Evolutionary conservation across 2,329 filamentous ascomycete genomes (phyloP).

Genomic region (Dactylellina sp.): DNA sequence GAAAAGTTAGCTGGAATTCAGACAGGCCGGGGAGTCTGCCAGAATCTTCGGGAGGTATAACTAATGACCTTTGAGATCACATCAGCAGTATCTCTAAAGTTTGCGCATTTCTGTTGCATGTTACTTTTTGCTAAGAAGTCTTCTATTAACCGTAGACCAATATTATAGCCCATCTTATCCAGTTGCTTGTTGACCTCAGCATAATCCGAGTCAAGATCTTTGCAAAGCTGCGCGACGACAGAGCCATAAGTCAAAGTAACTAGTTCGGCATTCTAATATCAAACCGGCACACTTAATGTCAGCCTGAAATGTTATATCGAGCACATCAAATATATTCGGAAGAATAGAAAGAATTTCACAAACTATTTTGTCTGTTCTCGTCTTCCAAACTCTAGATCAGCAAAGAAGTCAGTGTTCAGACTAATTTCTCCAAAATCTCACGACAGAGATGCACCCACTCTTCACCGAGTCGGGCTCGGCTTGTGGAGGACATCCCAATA

Average conservation of each 20-base stretch:
- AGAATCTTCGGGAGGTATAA: not conserved
- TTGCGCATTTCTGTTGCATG: slow-evolving; percentile 85
- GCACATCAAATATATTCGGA: not conserved
- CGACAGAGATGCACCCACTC: slow-evolving; percentile 70
- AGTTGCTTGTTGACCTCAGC: slow-evolving; percentile 96
- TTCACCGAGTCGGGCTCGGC: slow-evolving; percentile 78
- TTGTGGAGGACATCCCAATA: slow-evolving; percentile 71
- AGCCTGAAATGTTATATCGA: not conserved
- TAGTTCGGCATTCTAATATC: slow-evolving; percentile 77
- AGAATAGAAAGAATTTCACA: slow-evolving; percentile 31
- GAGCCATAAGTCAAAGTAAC: slow-evolving; percentile 98
- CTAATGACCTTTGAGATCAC: slow-evolving; percentile 85
- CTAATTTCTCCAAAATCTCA: not conserved
- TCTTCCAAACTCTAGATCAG: slow-evolving; percentile 60
- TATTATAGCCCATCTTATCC: slow-evolving; percentile 99
- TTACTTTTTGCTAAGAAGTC: slow-evolving; percentile 97
- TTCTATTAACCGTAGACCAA: slow-evolving; percentile 92
- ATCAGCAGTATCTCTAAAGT: slow-evolving; percentile 95
- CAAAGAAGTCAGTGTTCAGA: slow-evolving; percentile 17
- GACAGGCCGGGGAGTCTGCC: not conserved
- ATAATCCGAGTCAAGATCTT: slow-evolving; percentile 95
- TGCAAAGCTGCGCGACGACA: slow-evolving; percentile 94
- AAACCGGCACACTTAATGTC: slow-evolving; percentile 1
- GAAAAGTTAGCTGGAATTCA: slow-evolving; percentile 18
- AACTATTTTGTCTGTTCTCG: slow-evolving; percentile 61